Evolutionary conservation across 2,329 filamentous ascomycete species (phyloP).

Genomic region (Emericellopsis atlantica): DNA sequence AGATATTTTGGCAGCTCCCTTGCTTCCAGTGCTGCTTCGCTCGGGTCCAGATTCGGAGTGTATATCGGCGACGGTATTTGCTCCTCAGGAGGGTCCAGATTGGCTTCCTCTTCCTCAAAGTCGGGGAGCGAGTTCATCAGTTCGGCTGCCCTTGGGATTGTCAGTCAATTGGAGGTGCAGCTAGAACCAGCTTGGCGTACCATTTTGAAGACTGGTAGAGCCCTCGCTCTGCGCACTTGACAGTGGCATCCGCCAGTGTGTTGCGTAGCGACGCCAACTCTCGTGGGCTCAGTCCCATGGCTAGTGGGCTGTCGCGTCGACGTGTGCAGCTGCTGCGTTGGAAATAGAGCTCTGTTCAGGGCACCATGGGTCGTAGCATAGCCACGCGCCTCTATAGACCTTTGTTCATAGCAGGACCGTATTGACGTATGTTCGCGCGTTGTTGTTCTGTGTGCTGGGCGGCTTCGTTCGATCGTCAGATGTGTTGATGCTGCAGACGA

Average conservation of each 20-base stretch:
- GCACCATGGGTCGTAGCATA: too few species aligned
- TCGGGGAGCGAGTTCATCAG: conserved; percentile 74
- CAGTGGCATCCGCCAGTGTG: conserved; percentile 71
- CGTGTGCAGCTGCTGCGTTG: too few species aligned
- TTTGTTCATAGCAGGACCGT: too few species aligned
- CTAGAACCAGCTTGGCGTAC: conserved; percentile 28
- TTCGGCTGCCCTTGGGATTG: conserved; percentile 73
- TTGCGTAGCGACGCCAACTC: conserved; percentile 54
- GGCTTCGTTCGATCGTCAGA: too few species aligned
- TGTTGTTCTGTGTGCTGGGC: too few species aligned
- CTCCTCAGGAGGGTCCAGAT: conserved; percentile 14
- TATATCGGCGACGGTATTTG: conserved; percentile 31
- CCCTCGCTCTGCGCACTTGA: conserved; percentile 88
- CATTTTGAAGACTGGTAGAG: conserved; percentile 96
- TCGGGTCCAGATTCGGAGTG: conserved; percentile 49
- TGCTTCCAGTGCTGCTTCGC: conserved; percentile 64
- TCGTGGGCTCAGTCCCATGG: conserved; percentile 41
- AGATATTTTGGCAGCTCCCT: conserved; percentile 75
- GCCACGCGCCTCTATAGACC: too few species aligned
- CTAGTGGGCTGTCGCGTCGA: conserved; percentile 1
- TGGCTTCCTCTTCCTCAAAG: conserved; percentile 33
- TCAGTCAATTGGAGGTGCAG: neutral
- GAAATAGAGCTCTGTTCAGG: too few species aligned
- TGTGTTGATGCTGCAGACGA: too few species aligned
- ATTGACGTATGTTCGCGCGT: too few species aligned